These are phyloP conservation scores for Phascolomyces articulosus DNA, from an alignment of 371 early-diverging fungal genomes.

Conservation along the genomic window DNA sequence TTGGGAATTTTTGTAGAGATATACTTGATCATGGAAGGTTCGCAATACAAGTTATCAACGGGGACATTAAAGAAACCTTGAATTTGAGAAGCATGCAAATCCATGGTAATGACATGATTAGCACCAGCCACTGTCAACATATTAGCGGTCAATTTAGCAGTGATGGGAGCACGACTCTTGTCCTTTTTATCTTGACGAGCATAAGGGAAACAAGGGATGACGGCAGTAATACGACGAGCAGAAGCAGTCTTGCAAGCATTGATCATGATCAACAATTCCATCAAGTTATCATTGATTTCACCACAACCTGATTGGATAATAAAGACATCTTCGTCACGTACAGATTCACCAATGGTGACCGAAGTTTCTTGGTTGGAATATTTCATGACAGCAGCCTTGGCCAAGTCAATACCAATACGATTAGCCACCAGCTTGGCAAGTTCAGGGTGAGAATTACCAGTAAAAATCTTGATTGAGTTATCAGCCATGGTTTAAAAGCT, in stretches of 20 bases:
- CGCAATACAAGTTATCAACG: slow-evolving; percentile 95
- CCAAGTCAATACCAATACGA: slow-evolving; percentile 87
- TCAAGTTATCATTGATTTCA: slow-evolving; percentile 92
- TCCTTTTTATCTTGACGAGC: slow-evolving; percentile 98
- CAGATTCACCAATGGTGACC: slow-evolving; percentile 96
- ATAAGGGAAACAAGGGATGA: slow-evolving; percentile 97
- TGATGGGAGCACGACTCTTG: slow-evolving; percentile 91
- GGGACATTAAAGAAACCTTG: slow-evolving; percentile 99
- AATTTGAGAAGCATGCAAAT: slow-evolving; percentile 95
- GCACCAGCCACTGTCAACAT: slow-evolving; percentile 95
- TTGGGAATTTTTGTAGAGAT: slow-evolving; percentile 85
- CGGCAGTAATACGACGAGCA: slow-evolving; percentile 93
- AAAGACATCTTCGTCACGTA: slow-evolving; percentile 91
- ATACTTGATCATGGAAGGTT: slow-evolving; percentile 92
- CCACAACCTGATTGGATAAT: slow-evolving; percentile 91
- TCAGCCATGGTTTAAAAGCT: slow-evolving; percentile 35
- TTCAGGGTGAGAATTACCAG: slow-evolving; percentile 96
- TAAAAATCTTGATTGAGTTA: slow-evolving; percentile 85
- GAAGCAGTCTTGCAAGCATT: slow-evolving; percentile 96
- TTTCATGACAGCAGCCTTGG: slow-evolving; percentile 90
- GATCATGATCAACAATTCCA: slow-evolving; percentile 97
- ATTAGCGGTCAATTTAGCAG: slow-evolving; percentile 93
- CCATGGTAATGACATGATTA: slow-evolving; percentile 98
- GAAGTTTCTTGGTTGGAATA: slow-evolving; percentile 97
- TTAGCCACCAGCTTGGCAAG: slow-evolving; percentile 89